These are phyloP conservation scores for Teunomyces pallodes DNA, from an alignment of 805 yeast species.

Conservation along the genomic window DNA sequence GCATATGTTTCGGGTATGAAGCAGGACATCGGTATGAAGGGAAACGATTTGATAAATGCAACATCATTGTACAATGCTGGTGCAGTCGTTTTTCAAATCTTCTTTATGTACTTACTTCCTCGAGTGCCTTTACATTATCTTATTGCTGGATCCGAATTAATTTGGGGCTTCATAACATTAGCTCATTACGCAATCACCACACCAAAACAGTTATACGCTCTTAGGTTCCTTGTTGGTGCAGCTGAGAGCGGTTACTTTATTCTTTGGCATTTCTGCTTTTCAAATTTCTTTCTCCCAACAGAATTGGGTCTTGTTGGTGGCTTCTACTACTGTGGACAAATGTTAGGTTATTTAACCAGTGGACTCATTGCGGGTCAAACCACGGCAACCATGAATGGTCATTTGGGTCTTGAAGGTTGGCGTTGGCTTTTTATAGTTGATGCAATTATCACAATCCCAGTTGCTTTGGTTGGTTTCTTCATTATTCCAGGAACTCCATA, in stretches of 20 bases:
- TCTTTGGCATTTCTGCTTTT: conserved; percentile 22
- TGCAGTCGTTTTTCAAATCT: conserved; percentile 21
- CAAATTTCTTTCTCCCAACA: conserved; percentile 49
- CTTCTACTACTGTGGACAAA: conserved; percentile 29
- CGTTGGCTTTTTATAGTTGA: conserved; percentile 25
- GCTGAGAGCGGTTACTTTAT: conserved; percentile 13
- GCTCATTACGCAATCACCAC: conserved; percentile 14
- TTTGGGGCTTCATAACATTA: conserved; percentile 20
- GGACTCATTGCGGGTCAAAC: conserved; percentile 25
- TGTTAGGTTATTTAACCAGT: conserved; percentile 28
- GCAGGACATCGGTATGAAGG: conserved; percentile 16
- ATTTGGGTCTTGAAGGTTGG: conserved; percentile 16
- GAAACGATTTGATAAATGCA: conserved; percentile 21
- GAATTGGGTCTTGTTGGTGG: conserved; percentile 18
- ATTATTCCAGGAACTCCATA: conserved; percentile 25
- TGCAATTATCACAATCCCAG: conserved; percentile 18
- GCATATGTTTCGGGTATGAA: conserved; percentile 22
- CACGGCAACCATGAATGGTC: conserved; percentile 1
- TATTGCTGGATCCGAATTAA: conserved; percentile 16
- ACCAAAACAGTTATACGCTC: conserved; percentile 16
- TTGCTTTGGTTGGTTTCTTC: conserved; percentile 17
- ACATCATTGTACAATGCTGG: conserved; percentile 21
- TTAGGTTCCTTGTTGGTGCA: conserved; percentile 19
- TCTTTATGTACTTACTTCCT: conserved; percentile 21
- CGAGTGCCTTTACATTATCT: conserved; percentile 21